Base-by-base conservation (phyloP, 441 rosid species). In the Bruguiera hainesii region DNA sequence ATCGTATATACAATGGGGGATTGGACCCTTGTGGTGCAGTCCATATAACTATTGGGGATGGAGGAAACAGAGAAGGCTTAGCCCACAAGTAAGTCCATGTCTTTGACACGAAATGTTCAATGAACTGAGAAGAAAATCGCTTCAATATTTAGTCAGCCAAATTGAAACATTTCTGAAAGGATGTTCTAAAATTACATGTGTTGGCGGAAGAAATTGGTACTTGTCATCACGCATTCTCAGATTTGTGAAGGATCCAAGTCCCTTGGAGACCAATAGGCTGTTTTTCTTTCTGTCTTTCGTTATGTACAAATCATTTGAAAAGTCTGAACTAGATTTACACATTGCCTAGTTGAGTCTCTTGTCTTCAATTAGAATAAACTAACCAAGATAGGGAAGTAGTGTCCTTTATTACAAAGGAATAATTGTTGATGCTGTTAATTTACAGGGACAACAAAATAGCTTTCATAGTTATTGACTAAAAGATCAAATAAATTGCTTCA, bases 51-150 rank as follows among this genome's bases (percentile, higher is more conserved):
- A 86, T 95, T 21, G 98, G 97, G 5, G 99, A 95, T 80, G 99
- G 99, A 70, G 99, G 99, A 68, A 95, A 95, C 79, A 79, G 80
- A 83, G 98, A 95, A 85, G 98, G 99, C 55, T 71, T 91, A 76
- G 99, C 98, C 69, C 82, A 67, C 52, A 82, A 72, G 99, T 94
- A 88, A 62, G 85, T 64, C 67, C 69, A 58, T 16, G 13, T 26
- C 56, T 67, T 5, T 25, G 39, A 51, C 60, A 58, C 25, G 59
- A 13, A 35, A 35, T 50, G 60, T 50, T 6, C 39, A 56, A 53
- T 64, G 18, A 65, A 63, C 51, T 23, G 46, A 20, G 42, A 42
- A 19, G 7, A 30, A 46, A 6, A 60, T 6, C 28, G 28, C 1
- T 50, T 35, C 63, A 13, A 18, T 4, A 7, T 39, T 18, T 19